Conservation (phyloP, 352 stramenopile species). For the Globisporangium irregulare region DNA sequence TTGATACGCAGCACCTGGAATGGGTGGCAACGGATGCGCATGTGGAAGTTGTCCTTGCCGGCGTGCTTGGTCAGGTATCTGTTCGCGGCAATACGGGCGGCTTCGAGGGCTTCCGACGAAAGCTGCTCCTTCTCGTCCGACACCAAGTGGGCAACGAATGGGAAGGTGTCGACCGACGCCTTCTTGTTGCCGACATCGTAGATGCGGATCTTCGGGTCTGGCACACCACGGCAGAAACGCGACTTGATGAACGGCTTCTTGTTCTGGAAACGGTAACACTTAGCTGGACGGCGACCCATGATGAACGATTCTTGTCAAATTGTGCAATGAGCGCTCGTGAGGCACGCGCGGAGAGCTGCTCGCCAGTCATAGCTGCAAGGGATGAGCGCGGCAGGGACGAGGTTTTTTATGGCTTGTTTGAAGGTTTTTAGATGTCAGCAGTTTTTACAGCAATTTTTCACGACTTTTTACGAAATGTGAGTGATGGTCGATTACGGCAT, state of each 20-base stretch:
- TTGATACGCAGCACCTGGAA: conserved; percentile 99
- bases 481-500: conserved; percentile 13
- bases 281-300: conserved; percentile 88
- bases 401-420: background rate
- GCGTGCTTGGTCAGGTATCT: conserved; percentile 98
- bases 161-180: conserved; percentile 97
- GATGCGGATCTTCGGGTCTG: conserved; percentile 96
- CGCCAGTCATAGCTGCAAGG: background rate
- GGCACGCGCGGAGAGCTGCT: conserved; percentile 2
- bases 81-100: conserved; percentile 98
- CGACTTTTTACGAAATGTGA: conserved; percentile 6
- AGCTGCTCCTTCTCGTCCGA: conserved; percentile 94
- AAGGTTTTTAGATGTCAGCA: background rate
- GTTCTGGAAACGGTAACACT: conserved; percentile 99
- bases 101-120: conserved; percentile 97
- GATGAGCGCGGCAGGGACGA: background rate
- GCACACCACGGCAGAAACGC: conserved; percentile 99
- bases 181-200: conserved; percentile 99
- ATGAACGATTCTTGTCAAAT: conserved; percentile 20
- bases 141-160: conserved; percentile 97
- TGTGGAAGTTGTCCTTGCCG: conserved; percentile 99
- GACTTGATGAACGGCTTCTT: conserved; percentile 99
- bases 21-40: conserved; percentile 98
- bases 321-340: conserved; percentile 8
- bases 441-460: background rate